Evolutionary conservation across 1,284 basidiomycete genomes (phyloP), one percentile per base, ranked within the genome.

Genomic region (Leccinum solheimii): DNA sequence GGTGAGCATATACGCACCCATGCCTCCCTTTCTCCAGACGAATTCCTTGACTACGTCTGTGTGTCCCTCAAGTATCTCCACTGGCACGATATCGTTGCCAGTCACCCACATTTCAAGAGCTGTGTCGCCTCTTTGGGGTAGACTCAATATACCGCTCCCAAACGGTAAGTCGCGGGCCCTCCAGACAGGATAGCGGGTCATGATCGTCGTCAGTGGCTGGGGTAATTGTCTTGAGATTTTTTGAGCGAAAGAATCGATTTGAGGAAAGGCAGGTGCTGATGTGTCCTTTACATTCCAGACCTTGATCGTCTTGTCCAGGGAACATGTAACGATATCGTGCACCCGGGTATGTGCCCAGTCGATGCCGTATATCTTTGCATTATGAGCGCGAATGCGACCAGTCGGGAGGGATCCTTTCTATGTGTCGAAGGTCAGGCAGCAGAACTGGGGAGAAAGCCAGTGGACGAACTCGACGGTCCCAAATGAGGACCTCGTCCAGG

Each of bases 1-100:
- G 19, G 14, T 11, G 11, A 14, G 9, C 7, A 14, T 0, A 67
- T 59, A 72, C 80, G 40, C 38, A 87, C 86, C 84, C 66, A 77
- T 69, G 21, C 79, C 81, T 14, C 85, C 84, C 66, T 84, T 86
- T 61, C 97, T 81, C 95, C 97, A 98, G 2, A 99, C 95, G 71
- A 97, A 99, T 77, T 99, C 97, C 70, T 98, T 98, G 40, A 98
- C 97, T 5, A 95, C 92, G 69, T 97, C 95, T 0, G 86, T 84
- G 73, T 97, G 95, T 0, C 95, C 96, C 65, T 92, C 91, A 67
- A 97, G 98, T 3, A 82, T 80, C 62, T 91, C 86, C 8, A 95
- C 86, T 1, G 90, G 87, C 8, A 72, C 61, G 48, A 78, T 77
- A 2, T 78, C 75, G 53, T 83, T 74, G 14, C 78, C 79, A 57